Conservation (phyloP, 2,329 filamentous ascomycete species). For the Spiromastix sp. region DNA sequence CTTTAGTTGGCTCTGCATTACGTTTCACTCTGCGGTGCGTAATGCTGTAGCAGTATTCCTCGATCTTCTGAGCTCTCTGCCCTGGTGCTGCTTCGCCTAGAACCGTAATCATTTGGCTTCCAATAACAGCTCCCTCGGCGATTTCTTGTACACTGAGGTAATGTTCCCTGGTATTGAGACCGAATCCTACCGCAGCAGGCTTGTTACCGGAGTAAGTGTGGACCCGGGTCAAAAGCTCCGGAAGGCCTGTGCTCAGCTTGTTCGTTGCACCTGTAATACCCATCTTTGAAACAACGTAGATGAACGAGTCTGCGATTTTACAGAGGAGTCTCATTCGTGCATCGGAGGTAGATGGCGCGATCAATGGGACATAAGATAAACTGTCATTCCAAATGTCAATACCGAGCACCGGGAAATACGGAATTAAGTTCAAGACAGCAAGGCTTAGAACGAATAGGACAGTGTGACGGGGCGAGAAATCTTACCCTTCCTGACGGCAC, state of each 20-base stretch:
- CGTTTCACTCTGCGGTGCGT: constrained; percentile 46
- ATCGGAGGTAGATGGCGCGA: constrained; percentile 87
- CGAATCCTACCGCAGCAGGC: constrained; percentile 88
- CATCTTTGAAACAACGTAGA: constrained; percentile 96
- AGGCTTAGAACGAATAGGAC: no score
- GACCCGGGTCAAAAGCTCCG: constrained; percentile 71
- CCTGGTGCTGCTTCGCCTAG: constrained; percentile 59
- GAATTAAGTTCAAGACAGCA: no score
- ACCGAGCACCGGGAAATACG: not conserved
- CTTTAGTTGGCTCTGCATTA: constrained; percentile 44
- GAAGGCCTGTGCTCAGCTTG: constrained; percentile 68
- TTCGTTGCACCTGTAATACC: constrained; percentile 89
- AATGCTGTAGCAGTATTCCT: constrained; percentile 75
- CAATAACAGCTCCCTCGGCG: constrained; percentile 91
- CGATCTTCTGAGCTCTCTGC: constrained; percentile 59
- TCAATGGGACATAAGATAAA: constrained; percentile 92
- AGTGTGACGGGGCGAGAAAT: no score
- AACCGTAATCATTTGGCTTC: constrained; percentile 84
- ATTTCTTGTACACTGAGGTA: constrained; percentile 75
- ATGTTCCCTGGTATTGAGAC: constrained; percentile 90
- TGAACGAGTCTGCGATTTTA: constrained; percentile 94
- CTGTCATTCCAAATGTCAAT: constrained; percentile 28
- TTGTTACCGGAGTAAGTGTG: constrained; percentile 87
- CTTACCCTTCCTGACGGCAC: constrained; percentile 65
- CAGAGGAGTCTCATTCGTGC: constrained; percentile 90